Percentiles rank a stretch among this genome's conserved stretches.
Evolutionary conservation across 2,329 filamentous ascomycete genomes (phyloP).

Genomic region (Diaporthe amygdali): DNA sequence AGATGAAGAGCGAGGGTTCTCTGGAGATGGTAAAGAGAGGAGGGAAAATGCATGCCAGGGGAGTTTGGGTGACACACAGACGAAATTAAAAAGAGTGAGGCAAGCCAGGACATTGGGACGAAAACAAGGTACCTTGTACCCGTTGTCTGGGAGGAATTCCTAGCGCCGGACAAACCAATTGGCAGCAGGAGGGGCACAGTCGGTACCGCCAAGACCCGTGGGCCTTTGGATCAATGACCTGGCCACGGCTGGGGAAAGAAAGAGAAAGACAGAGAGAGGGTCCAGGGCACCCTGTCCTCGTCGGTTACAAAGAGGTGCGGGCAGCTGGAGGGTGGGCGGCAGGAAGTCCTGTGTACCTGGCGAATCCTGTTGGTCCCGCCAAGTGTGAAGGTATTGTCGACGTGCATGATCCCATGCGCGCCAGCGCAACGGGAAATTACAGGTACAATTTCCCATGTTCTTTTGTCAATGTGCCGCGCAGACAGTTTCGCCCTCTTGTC

Average conservation of each 20-base stretch:
- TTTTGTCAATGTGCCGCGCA: neutral
- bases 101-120: slow-evolving; percentile 13
- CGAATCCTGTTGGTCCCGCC: neutral
- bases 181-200: neutral
- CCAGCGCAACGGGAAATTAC: slow-evolving; percentile 35
- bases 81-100: slow-evolving; percentile 21
- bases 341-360: slow-evolving; percentile 7
- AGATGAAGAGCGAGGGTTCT: slow-evolving; percentile 26
- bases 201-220: neutral
- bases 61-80: slow-evolving; percentile 19
- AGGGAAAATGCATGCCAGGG: slow-evolving; percentile 25
- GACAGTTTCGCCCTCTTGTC: neutral
- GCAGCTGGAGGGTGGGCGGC: neutral
- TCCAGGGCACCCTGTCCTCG: neutral
- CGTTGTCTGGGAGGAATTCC: neutral
- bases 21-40: slow-evolving; percentile 19
- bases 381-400: slow-evolving; percentile 7
- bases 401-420: slow-evolving; percentile 15
- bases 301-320: neutral
- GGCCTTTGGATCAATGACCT: neutral
- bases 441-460: slow-evolving; percentile 25
- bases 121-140: neutral
- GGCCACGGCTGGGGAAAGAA: neutral
- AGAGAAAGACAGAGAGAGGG: neutral
- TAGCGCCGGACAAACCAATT: slow-evolving; percentile 7